Percentiles rank a stretch among this genome's conserved stretches.
These are phyloP conservation scores for Boletus semigastroideus DNA, from an alignment of 1,284 basidiomycete genomes.

Conservation along the genomic window DNA sequence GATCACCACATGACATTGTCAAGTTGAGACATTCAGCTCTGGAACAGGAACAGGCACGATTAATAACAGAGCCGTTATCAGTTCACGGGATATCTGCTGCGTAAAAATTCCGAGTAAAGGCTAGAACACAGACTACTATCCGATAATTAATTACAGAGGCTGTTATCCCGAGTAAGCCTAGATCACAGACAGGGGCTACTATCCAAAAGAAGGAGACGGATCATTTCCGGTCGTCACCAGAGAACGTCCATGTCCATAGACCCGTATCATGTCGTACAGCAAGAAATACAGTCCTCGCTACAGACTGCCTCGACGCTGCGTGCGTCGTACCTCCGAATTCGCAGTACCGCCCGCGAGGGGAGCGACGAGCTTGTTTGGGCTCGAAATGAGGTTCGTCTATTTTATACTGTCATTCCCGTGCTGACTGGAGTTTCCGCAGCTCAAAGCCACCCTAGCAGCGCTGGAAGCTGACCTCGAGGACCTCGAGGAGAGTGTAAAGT, in stretches of 20 bases:
- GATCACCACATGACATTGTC: no score
- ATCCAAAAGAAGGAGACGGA: no score
- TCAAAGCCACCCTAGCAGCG: slow-evolving; percentile 71
- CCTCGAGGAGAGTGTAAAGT: slow-evolving; percentile 86
- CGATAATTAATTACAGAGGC: no score
- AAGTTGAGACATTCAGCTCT: no score
- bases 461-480: slow-evolving; percentile 86
- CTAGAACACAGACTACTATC: no score
- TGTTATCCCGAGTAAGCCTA: no score
- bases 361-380: slow-evolving; percentile 76
- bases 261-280: slow-evolving; percentile 79
- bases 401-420: not conserved
- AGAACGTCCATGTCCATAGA: slow-evolving; percentile 60
- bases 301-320: slow-evolving; percentile 68
- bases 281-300: slow-evolving; percentile 71
- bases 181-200: no score
- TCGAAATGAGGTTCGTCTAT: slow-evolving; percentile 59
- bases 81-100: no score
- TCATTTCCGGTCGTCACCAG: not conserved
- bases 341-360: slow-evolving; percentile 63
- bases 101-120: no score
- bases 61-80: no score
- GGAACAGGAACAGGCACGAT: no score
- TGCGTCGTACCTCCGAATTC: slow-evolving; percentile 76
- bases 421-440: slow-evolving; percentile 37